Base-by-base conservation (phyloP, 2,329 filamentous ascomycete genomes). In the Aureobasidium leucospermi region DNA sequence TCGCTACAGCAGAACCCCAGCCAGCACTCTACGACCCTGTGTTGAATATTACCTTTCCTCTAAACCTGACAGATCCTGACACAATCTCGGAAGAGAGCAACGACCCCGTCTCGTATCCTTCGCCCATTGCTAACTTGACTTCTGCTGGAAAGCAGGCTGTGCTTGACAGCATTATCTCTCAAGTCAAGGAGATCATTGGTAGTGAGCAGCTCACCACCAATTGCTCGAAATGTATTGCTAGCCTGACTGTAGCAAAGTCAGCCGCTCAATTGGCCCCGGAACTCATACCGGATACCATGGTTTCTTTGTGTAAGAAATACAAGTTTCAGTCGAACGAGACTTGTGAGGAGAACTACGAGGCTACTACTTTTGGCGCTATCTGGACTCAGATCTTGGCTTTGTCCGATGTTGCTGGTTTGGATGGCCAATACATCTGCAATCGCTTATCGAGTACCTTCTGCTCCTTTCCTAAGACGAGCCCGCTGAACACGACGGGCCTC, bases 341-440 rank as follows among this genome's bases (percentile, higher is more conserved):
- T 0, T 85, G 82, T 64, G 70, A 75, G 55, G 71, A 75, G 23
- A 75, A 74, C 43, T 85, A 79, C 60, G 71, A 74, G 1, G 73
- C 75, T 2, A 68, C 71, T 15, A 78, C 72, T 15, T 81, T 79
- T 62, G 82, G 82, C 16, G 77, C 79, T 1, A 74, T 81, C 58
- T 84, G 80, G 81, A 81, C 81, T 4, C 82, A 85, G 64, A 73
- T 85, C 1, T 70, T 85, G 34, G 75, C 78, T 2, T 72, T 78
- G 45, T 81, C 80, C 7, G 75, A 84, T 66, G 73, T 84, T 8
- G 70, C 71, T 19, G 81, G 81, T 8, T 71, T 78, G 2, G 82
- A 85, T 66, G 82, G 81, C 5, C 70, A 76, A 58, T 83, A 81
- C 61, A 83, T 85, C 47, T 85, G 82, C 71, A 76, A 78, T 63